These are phyloP conservation scores for grape (Vitis vinifera) DNA, from an alignment of 164 flowering plant genomes.

Conservation along the genomic window ASM3070453v1 NC_081809.1:8737001-8737500, in stretches of 20 bases:
- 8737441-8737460: conserved; percentile 2
- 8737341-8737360: conserved; percentile 21
- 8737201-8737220: too few species aligned
- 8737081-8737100: too few species aligned
- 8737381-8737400: conserved; percentile 21
- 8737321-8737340: conserved; percentile 12
- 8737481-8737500: background rate
- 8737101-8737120: too few species aligned
- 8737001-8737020: too few species aligned
- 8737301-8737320: conserved; percentile 17
- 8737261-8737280: conserved; percentile 7
- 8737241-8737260: background rate
- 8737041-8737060: too few species aligned
- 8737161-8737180: too few species aligned
- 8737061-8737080: too few species aligned
- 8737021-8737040: too few species aligned
- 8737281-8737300: conserved; percentile 17
- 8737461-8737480: background rate
- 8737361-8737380: conserved; percentile 18
- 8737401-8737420: conserved; percentile 1
- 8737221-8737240: too few species aligned
- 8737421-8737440: conserved; percentile 8
- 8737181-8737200: too few species aligned
- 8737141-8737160: too few species aligned
- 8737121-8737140: too few species aligned